Base-by-base conservation (phyloP, 768 basidiomycete species). In the Gloeostereum incarnatum region DNA sequence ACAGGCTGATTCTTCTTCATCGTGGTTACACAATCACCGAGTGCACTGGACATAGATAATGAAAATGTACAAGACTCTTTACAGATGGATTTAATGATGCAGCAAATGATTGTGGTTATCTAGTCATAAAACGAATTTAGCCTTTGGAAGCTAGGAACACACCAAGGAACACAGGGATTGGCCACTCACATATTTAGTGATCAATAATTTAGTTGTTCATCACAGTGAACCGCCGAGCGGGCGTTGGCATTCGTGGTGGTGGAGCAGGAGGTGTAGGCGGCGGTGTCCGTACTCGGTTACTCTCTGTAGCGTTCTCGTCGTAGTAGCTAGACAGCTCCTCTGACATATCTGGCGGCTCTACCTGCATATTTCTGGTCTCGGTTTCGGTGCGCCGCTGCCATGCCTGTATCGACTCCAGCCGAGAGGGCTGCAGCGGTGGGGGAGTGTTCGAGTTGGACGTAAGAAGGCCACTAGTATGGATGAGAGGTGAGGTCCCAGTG, bases 311-410 rank as follows among this genome's bases (percentile, higher is more conserved):
- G 7, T 50, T 51, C 29, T 53, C 48, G 16, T 61, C 56, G 37
- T 59, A 59, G 38, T 59, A 55, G 26, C 54, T 57, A n/a, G 54
- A 52, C 33, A 59, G 42, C 20, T 57, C 54, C 31, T 59, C 57
- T 16, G 57, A 51, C 38, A 52, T 50, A 25, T 57, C 52, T 6
- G 50, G 45, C 11, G 52, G 47, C 16, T 44, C 44, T 24, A 50
- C 36, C 1, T 44, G 52, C 10, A 48, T 33, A 22, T 40, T 46
- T 14, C 48, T 45, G 6, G 51, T 53, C 35, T 52, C 57, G 27
- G 45, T 45, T 14, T 44, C 49, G 14, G 58, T 58, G 17, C 46
- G 55, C 37, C 42, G 47, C 36, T 51, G 58, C 59, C 59, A 61
- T 22, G 45, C 48, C 16, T 49, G 37, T 20, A 61, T 59, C 7